Conservation (phyloP, 2,329 filamentous ascomycete genomes). For the Beauveria sp. region DNA sequence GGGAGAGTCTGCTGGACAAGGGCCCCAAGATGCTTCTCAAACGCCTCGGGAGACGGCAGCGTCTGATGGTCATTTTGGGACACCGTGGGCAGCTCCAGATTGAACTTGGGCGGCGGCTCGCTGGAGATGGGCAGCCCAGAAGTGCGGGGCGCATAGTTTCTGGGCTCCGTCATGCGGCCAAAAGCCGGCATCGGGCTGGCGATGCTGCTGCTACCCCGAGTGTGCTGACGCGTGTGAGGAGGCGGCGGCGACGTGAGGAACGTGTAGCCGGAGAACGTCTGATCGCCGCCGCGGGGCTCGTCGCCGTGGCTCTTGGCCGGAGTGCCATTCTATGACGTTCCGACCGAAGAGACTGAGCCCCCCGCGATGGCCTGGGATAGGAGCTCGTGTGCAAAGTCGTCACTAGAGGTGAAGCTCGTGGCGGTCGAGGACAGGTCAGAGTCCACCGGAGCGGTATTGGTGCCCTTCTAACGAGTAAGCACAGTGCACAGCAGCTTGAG, state of each 20-base stretch:
- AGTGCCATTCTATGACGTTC: constrained; percentile 14
- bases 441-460: not conserved
- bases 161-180: constrained; percentile 30
- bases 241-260: not conserved
- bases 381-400: not conserved
- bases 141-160: constrained; percentile 33
- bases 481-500: not conserved
- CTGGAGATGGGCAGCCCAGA: constrained; percentile 18
- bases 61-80: not conserved
- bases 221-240: not conserved
- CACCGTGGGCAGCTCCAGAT: constrained; percentile 16
- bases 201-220: not conserved
- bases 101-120: constrained; percentile 32
- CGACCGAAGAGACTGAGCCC: constrained; percentile 6
- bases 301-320: constrained; percentile 2
- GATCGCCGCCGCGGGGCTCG: not conserved
- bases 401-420: not conserved
- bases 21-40: not conserved
- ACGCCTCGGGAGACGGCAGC: not conserved
- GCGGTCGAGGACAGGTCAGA: not conserved
- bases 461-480: not conserved
- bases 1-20: not conserved
- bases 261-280: not conserved
- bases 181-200: constrained; percentile 6
- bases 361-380: constrained; percentile 3